Percentiles rank a stretch among this genome's conserved stretches.
Evolutionary conservation across 1,284 basidiomycete genomes (phyloP).

Genomic region (Cryptococcus wingfieldii): DNA sequence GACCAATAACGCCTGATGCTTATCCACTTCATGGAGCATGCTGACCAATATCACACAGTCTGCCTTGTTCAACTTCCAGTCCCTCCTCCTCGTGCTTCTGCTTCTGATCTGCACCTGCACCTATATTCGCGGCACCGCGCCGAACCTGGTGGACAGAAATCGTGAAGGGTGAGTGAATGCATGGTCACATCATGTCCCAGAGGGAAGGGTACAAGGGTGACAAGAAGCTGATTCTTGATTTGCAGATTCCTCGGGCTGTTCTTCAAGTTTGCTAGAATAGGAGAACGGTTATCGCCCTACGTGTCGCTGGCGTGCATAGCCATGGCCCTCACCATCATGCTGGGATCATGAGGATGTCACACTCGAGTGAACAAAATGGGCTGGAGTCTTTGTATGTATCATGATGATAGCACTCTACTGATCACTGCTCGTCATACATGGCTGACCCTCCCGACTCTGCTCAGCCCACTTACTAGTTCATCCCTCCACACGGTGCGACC

Average conservation of each 20-base stretch:
- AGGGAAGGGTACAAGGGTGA: not conserved
- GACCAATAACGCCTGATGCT: not conserved
- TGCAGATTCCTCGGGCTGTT: slow-evolving; percentile 80
- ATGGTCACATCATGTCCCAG: not conserved
- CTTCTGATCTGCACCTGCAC: slow-evolving; percentile 96
- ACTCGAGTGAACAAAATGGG: not conserved
- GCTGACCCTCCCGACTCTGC: too few relatives aligned
- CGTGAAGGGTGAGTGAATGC: slow-evolving; percentile 72
- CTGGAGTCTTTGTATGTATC: not conserved
- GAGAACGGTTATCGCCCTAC: slow-evolving; percentile 77
- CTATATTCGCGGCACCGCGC: slow-evolving; percentile 84
- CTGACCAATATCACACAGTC: slow-evolving; percentile 57
- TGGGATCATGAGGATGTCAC: slow-evolving; percentile 44
- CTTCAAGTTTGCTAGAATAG: slow-evolving; percentile 89
- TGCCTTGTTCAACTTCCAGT: slow-evolving; percentile 97
- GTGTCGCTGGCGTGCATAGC: slow-evolving; percentile 71
- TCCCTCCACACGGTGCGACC: too few relatives aligned
- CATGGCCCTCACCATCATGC: slow-evolving; percentile 66
- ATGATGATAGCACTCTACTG: not conserved
- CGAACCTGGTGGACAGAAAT: slow-evolving; percentile 85
- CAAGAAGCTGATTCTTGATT: not conserved
- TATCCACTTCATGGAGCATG: not conserved
- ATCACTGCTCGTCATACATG: not conserved
- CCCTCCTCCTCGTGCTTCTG: slow-evolving; percentile 85
- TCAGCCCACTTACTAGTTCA: too few relatives aligned